Base-by-base conservation (phyloP, 2,329 filamentous ascomycete species). In the Fusarium nurragi region DNA sequence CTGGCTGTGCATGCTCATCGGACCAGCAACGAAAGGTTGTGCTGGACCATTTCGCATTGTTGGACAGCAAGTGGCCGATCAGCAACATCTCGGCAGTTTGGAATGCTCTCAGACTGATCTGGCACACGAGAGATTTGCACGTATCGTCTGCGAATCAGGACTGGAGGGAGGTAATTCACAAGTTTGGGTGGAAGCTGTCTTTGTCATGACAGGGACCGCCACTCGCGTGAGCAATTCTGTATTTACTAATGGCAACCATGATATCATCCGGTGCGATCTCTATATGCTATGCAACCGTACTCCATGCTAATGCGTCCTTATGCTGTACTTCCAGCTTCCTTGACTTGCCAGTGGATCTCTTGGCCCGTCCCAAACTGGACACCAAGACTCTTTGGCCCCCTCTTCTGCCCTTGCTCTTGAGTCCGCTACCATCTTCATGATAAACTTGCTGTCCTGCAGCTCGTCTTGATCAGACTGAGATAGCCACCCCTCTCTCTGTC, bases 31-130 rank as follows among this genome's bases (percentile, higher is more conserved):
- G 68, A 26, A 71, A 71, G 30, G 19, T 32, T 4, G 61, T 71
- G 22, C 25, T 71, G 28, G 61, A 64, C 16, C 48, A 67, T 6
- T 71, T 71, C 28, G 26, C 56, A 3, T 23, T 69, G 18, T 51
- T 71, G 43, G 66, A 71, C 30, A 60, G 56, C 14, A 57, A 69
- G 43, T 71, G 68, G 68, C 68, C 68, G 1, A 56, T 71, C 2
- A 71, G 68, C 25, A 71, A 71, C 21, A 71, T 71, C 3, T 68
- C 66, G 3, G 61, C 64, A 14, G 64, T 71, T 30, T 71, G 59
- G 64, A 60, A 66, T 16, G 68, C 68, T 2, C 57, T 71, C 3
- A 57, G 60, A 18, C 46, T 68, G 6, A 68, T 71, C 10, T 71
- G 68, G 68, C 55, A 71, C 19, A 58, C 66, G 6, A 46, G 68